phyloP scores from a whole-genome alignment of 139 green algal species.

The Chlamydomonas sp. region DNA sequence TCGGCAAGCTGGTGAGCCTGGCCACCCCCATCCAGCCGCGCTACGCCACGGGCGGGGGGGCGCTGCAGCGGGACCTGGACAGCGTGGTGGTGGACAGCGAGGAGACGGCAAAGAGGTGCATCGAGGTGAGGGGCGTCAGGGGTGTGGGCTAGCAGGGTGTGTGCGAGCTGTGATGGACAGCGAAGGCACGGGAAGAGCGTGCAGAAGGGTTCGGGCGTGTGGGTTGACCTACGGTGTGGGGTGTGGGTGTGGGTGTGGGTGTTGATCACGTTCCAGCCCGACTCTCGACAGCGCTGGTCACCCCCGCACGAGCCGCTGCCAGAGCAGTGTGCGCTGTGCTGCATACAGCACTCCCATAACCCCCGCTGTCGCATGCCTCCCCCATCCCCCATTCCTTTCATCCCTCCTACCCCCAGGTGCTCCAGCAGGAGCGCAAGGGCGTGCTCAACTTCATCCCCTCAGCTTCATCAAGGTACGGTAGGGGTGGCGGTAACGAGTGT shows the following conservation, averaged over 20 bases:
- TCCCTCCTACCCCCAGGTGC: no score
- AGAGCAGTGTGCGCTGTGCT: no score
- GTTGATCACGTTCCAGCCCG: neutral
- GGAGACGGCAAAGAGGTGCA: slow-evolving; percentile 57
- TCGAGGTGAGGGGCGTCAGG: neutral
- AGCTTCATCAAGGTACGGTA: no score
- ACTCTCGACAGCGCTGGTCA: no score
- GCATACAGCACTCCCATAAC: no score
- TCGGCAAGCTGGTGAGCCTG: slow-evolving; percentile 87
- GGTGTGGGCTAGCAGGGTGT: neutral
- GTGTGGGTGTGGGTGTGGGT: neutral
- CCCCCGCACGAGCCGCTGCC: no score
- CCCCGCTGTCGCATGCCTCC: no score
- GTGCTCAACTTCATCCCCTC: no score
- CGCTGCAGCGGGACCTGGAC: slow-evolving; percentile 90
- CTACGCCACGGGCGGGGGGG: slow-evolving; percentile 88
- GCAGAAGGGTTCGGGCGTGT: neutral
- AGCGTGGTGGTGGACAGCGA: slow-evolving; percentile 87
- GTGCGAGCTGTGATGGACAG: neutral
- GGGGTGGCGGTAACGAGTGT: no score
- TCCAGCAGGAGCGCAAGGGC: no score
- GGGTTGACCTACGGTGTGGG: neutral
- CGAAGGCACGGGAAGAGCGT: neutral
- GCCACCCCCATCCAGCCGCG: slow-evolving; percentile 74
- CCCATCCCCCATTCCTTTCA: no score